A percentile compares a stretch with the other conserved stretches of the same genome.
Evolutionary conservation across 2,329 filamentous ascomycete genomes (phyloP).

Genomic region (Phyllosticta citribraziliensis): DNA sequence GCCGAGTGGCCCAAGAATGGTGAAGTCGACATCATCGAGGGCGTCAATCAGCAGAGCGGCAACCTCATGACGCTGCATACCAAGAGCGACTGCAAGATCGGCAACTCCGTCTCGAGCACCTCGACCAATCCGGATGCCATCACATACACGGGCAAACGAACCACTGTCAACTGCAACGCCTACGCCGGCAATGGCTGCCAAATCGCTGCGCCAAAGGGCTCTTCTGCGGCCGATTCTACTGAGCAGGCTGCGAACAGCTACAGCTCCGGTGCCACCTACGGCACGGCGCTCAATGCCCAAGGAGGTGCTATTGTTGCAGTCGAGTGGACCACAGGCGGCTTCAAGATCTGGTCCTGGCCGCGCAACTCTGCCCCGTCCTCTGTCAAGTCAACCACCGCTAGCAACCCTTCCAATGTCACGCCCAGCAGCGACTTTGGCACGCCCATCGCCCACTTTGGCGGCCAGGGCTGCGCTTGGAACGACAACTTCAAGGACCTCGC

Average conservation of each 20-base stretch:
- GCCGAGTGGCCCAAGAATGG: conserved; percentile 22
- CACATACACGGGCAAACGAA: conserved; percentile 24
- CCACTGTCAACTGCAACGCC: conserved; percentile 39
- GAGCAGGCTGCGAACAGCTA: neutral
- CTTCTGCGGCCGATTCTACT: neutral
- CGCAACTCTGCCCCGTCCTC: conserved; percentile 12
- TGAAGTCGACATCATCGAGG: conserved; percentile 29
- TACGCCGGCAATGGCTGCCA: conserved; percentile 21
- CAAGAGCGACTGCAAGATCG: conserved; percentile 14
- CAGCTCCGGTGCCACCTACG: conserved; percentile 23
- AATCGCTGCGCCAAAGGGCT: conserved; percentile 17
- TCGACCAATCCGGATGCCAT: neutral
- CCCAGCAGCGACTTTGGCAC: conserved; percentile 18
- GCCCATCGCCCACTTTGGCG: conserved; percentile 31
- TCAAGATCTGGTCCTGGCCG: conserved; percentile 36
- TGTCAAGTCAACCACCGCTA: neutral
- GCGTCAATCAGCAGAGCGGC: conserved; percentile 20
- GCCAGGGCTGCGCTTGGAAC: conserved; percentile 36
- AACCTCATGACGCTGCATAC: conserved; percentile 28
- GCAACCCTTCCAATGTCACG: conserved; percentile 8
- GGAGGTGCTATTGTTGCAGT: conserved; percentile 33
- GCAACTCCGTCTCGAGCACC: conserved; percentile 10
- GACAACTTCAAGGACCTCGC: conserved; percentile 20
- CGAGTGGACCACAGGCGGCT: conserved; percentile 26
- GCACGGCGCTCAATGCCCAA: conserved; percentile 37